A percentile compares a stretch with the other conserved stretches of the same genome.
These are phyloP conservation scores for Boehmeria nivea DNA, from an alignment of 306 rosid species.

Conservation along the genomic window DNA sequence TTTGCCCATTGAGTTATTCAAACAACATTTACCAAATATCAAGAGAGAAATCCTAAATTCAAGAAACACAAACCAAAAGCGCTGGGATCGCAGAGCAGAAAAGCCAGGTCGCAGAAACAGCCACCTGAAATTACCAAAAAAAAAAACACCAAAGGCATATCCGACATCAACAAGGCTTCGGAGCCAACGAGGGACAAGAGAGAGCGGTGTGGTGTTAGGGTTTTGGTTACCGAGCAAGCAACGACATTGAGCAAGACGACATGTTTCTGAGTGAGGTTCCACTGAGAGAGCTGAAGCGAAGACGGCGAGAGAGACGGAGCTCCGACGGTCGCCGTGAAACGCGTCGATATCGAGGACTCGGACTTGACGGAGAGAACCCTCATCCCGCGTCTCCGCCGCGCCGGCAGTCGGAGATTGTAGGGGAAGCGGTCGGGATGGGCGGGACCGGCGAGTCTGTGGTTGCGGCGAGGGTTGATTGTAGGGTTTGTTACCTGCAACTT, in stretches of 20 bases:
- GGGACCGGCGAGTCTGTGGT: slow-evolving; percentile 11
- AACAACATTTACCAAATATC: too few species aligned
- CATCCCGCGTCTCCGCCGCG: slow-evolving; percentile 10
- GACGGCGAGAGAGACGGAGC: slow-evolving; percentile 27
- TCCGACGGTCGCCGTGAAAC: slow-evolving; percentile 48
- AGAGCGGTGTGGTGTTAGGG: not conserved
- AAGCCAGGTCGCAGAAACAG: slow-evolving; percentile 76
- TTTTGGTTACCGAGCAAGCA: slow-evolving; percentile 78
- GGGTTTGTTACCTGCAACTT: slow-evolving; percentile 36
- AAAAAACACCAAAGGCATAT: not conserved
- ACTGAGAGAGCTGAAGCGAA: slow-evolving; percentile 32
- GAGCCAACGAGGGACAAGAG: not conserved
- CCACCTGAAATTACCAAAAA: slow-evolving; percentile 37
- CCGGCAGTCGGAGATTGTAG: slow-evolving; percentile 15
- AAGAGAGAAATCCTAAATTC: too few species aligned
- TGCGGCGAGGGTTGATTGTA: slow-evolving; percentile 8
- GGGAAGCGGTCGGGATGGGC: slow-evolving; percentile 11
- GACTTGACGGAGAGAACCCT: slow-evolving; percentile 30
- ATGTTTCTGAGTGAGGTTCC: slow-evolving; percentile 62
- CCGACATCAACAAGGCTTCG: too few species aligned
- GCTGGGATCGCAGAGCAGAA: slow-evolving; percentile 85
- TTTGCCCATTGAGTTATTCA: too few species aligned
- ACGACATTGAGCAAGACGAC: slow-evolving; percentile 52
- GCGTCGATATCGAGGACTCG: slow-evolving; percentile 6
- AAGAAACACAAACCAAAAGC: slow-evolving; percentile 62